These are phyloP conservation scores for Apophysomyces sp. DNA, from an alignment of 371 early-diverging fungal species.

Conservation along the genomic window DNA sequence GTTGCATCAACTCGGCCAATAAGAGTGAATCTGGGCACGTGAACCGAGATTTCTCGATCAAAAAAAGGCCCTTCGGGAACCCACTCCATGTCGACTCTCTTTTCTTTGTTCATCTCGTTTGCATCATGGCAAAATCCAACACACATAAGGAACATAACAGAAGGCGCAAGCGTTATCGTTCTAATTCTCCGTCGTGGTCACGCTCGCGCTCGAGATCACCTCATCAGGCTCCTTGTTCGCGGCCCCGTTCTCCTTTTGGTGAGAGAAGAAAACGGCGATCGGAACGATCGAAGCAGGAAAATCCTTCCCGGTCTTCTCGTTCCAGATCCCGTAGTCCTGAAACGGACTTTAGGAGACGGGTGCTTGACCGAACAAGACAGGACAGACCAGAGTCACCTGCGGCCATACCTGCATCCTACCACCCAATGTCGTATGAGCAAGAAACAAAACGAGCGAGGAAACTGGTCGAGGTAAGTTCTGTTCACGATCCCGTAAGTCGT, in stretches of 20 bases:
- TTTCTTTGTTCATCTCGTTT: neutral
- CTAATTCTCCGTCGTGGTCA: neutral
- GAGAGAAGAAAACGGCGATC: neutral
- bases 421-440: neutral
- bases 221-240: neutral
- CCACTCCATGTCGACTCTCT: neutral
- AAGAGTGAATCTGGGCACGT: neutral
- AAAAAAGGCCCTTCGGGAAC: neutral
- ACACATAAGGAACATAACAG: neutral
- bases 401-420: neutral
- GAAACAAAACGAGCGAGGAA: neutral
- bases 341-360: neutral
- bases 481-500: neutral
- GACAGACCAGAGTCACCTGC: neutral
- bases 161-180: neutral
- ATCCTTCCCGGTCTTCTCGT: neutral
- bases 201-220: neutral
- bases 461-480: neutral
- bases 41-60: neutral
- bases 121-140: neutral
- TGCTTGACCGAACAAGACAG: neutral
- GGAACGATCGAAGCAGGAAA: neutral
- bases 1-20: neutral
- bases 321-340: slow-evolving; percentile 2
- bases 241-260: neutral